Conservation (phyloP, 2,329 filamentous ascomycete species). For the Colletotrichum horii region DNA sequence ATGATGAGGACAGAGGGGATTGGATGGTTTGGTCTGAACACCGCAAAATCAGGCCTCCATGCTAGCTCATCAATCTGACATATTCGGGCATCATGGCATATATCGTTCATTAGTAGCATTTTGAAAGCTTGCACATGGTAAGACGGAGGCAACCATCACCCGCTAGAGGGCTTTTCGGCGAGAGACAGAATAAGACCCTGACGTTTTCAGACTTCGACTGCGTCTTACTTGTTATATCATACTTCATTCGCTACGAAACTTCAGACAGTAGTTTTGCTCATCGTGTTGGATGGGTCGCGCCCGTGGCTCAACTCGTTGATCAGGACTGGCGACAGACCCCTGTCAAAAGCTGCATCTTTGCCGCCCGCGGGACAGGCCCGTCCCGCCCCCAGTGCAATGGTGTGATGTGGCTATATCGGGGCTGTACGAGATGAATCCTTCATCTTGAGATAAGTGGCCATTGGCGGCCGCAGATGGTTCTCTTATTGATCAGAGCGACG, state of each 20-base stretch:
- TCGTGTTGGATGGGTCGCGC: not conserved
- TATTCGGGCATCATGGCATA: too few species aligned
- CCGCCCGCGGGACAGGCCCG: not conserved
- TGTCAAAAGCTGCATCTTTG: not conserved
- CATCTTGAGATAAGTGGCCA: not conserved
- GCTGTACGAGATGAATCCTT: not conserved
- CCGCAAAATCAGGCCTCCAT: not conserved
- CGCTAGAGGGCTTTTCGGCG: too few species aligned
- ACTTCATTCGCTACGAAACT: too few species aligned
- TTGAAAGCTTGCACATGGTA: too few species aligned
- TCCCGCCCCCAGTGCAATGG: not conserved
- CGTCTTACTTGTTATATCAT: too few species aligned
- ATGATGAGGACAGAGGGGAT: fast-evolving
- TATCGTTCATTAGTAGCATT: too few species aligned
- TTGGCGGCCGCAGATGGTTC: not conserved
- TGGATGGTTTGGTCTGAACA: conserved; percentile 11
- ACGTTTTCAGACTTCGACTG: too few species aligned
- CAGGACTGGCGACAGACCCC: not conserved
- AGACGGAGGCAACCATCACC: too few species aligned
- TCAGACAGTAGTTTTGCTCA: too few species aligned
- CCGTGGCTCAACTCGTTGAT: not conserved
- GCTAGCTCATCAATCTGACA: not conserved
- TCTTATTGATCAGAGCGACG: not conserved
- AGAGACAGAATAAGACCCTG: too few species aligned
- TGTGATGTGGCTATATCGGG: not conserved